Conservation (phyloP, 345 rosid genomes). For the Populus simonii region DNA sequence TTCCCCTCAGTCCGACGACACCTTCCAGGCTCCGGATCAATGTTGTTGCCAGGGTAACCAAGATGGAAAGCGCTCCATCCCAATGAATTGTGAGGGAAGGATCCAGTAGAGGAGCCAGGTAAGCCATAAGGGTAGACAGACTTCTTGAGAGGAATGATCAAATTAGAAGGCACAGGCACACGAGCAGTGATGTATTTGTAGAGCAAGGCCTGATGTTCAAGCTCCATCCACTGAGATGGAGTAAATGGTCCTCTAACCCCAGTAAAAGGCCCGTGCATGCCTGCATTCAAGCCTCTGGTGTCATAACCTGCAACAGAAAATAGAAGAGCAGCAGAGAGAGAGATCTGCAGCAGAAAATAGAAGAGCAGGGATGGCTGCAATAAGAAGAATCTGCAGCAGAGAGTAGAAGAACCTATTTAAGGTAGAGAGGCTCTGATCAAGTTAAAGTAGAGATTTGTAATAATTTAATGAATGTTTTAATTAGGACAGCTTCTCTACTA, state of each 20-base stretch:
- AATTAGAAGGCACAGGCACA: constrained; percentile 62
- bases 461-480: no score
- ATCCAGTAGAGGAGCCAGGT: constrained; percentile 36
- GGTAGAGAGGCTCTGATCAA: no score
- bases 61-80: constrained; percentile 70
- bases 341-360: no score
- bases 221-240: constrained; percentile 63
- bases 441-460: no score
- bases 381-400: no score
- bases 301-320: constrained; percentile 39
- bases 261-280: constrained; percentile 48
- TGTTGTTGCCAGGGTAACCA: constrained; percentile 45
- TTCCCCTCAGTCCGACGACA: constrained; percentile 80
- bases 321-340: no score
- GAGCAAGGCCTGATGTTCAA: constrained; percentile 70
- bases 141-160: constrained; percentile 52
- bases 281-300: constrained; percentile 44
- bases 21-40: constrained; percentile 70
- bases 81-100: constrained; percentile 40
- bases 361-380: no score
- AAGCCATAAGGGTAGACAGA: constrained; percentile 42
- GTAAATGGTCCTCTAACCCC: constrained; percentile 59
- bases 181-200: constrained; percentile 58
- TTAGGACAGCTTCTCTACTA: no score
- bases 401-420: no score